Percentiles rank a stretch among this genome's conserved stretches.
Conservation (phyloP, 2,329 filamentous ascomycete species). For the Cordyceps tenuipes region DNA sequence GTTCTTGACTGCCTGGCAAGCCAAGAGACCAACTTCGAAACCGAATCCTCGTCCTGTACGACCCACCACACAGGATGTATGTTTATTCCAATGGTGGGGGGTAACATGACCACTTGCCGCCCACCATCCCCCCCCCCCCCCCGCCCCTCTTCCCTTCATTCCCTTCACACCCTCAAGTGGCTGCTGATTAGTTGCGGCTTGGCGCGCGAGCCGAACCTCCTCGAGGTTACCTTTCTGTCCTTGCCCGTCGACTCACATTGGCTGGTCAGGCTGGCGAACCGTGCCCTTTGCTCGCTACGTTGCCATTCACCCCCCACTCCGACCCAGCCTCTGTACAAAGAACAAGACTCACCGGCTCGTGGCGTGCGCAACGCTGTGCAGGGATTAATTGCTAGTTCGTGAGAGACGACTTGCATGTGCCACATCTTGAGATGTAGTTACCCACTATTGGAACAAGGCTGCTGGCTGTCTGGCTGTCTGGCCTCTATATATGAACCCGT, state of each 20-base stretch:
- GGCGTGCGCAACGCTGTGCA: background rate
- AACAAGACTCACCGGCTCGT: background rate
- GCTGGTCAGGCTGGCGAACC: slow-evolving; percentile 4
- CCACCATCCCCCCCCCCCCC: background rate
- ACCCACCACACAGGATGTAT: background rate
- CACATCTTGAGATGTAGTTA: slow-evolving; percentile 8
- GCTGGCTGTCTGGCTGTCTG: background rate
- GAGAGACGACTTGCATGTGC: slow-evolving; percentile 9
- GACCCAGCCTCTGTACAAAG: background rate
- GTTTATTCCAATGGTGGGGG: background rate
- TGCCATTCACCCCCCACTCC: background rate
- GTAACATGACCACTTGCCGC: slow-evolving; percentile 7
- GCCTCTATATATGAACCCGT: slow-evolving; percentile 3
- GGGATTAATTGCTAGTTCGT: background rate
- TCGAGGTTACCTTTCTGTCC: background rate
- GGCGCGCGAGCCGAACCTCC: background rate
- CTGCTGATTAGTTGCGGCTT: background rate
- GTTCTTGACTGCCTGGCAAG: background rate
- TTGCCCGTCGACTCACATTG: slow-evolving; percentile 4
- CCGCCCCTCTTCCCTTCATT: too few species aligned
- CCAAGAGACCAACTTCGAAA: too few species aligned
- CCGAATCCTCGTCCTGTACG: background rate
- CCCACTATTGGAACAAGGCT: background rate
- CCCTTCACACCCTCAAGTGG: background rate
- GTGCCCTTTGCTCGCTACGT: background rate